Evolutionary conservation across 148 eudicot species (phyloP).

Genomic region (Rhododendron molle): DNA sequence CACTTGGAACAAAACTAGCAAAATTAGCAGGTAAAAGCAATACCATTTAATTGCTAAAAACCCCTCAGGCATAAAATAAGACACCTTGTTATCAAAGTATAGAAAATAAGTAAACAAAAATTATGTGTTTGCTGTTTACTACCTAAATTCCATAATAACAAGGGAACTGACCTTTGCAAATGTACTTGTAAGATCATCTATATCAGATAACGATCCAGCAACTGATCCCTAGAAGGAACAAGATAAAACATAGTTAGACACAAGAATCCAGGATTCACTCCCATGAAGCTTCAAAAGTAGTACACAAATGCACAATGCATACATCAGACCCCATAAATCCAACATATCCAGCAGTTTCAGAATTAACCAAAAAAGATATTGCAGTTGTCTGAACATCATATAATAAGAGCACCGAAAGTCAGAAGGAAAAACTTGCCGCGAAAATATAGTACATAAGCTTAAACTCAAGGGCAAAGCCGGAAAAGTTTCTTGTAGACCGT

Average conservation of each 20-base stretch:
- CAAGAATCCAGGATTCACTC: neutral
- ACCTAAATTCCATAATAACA: neutral
- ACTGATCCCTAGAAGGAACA: conserved; percentile 43
- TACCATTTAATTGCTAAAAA: neutral
- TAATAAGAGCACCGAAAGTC: neutral
- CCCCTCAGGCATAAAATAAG: neutral
- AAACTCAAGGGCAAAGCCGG: neutral
- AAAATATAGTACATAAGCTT: neutral
- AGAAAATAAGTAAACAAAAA: neutral
- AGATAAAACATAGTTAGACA: conserved; percentile 11
- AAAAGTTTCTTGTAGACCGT: neutral
- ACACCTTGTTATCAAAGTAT: neutral
- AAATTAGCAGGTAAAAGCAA: neutral
- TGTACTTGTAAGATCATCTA: conserved; percentile 88
- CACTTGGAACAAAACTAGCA: neutral
- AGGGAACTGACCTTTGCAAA: conserved; percentile 69
- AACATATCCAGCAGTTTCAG: neutral
- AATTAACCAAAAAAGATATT: neutral
- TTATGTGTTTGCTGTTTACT: neutral
- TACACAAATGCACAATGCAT: neutral
- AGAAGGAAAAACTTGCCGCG: neutral
- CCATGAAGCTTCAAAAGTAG: conserved; percentile 1
- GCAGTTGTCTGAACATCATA: neutral
- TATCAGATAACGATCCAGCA: conserved; percentile 63
- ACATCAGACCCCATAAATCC: neutral